Evolutionary conservation across 208 protist species (phyloP).

Genomic region (Trypanosoma congolense): DNA sequence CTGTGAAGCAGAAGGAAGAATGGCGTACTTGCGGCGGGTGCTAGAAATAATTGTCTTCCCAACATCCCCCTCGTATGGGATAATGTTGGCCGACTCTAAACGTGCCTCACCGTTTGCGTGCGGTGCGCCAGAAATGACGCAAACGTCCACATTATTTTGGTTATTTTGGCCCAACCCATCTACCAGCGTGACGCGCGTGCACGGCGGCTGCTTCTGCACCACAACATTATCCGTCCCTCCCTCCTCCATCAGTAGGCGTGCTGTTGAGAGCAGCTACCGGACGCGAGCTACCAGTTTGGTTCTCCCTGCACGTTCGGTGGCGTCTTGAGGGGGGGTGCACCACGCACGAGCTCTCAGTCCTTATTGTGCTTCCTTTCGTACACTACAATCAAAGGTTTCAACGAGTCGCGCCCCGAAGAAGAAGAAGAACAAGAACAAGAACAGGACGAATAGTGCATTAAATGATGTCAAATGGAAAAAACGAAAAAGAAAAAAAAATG

Average conservation of each 20-base stretch:
- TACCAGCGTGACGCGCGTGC: neutral
- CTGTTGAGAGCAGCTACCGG: no score
- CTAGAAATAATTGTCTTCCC: constrained; percentile 30
- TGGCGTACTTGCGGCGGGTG: constrained; percentile 47
- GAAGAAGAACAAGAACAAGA: no score
- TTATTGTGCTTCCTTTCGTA: no score
- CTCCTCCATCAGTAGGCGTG: neutral
- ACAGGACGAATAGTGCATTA: neutral
- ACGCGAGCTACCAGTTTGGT: no score
- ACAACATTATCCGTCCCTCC: neutral
- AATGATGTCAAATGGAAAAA: neutral
- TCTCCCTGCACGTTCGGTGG: no score
- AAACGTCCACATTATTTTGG: neutral
- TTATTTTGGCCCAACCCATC: neutral
- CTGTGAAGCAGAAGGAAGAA: constrained; percentile 39
- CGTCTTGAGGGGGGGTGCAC: no score
- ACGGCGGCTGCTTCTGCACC: neutral
- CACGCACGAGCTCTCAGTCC: no score
- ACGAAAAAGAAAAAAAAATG: neutral
- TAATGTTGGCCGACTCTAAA: neutral
- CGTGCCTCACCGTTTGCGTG: neutral
- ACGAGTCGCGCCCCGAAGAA: no score
- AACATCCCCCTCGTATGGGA: neutral
- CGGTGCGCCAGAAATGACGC: neutral
- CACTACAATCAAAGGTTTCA: no score